phyloP scores from a whole-genome alignment of 495 filamentous ascomycete species.

The Podospora conica region DNA sequence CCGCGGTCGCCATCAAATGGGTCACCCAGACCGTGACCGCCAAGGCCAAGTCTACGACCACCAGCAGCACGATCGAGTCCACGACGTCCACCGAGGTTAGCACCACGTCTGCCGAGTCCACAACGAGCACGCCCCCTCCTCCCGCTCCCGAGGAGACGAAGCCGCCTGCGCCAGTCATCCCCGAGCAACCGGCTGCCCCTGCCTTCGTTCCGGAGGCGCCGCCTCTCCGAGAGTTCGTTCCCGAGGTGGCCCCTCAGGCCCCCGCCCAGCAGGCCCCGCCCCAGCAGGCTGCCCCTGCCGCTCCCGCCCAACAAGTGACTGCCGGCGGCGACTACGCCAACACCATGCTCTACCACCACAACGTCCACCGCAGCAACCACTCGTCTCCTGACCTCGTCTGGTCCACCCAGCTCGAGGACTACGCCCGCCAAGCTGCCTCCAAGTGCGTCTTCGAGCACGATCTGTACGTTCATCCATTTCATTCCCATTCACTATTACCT shows the following conservation, averaged over 20 bases:
- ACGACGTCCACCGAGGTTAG: slow-evolving; percentile 11
- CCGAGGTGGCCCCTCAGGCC: slow-evolving; percentile 10
- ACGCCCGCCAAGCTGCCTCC: slow-evolving; percentile 44
- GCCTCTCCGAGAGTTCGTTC: background rate
- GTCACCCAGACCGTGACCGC: slow-evolving; percentile 55
- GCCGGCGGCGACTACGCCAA: slow-evolving; percentile 26
- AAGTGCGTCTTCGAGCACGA: slow-evolving; percentile 70
- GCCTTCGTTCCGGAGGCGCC: background rate
- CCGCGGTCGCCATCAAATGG: slow-evolving; percentile 51
- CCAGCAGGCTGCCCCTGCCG: slow-evolving; percentile 16
- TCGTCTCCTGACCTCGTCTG: slow-evolving; percentile 59
- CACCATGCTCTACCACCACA: slow-evolving; percentile 63
- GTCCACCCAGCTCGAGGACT: slow-evolving; percentile 55
- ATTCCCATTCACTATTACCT: background rate
- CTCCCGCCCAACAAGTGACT: slow-evolving; percentile 14
- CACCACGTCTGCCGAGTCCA: slow-evolving; percentile 11
- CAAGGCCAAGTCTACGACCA: slow-evolving; percentile 5
- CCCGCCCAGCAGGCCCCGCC: slow-evolving; percentile 11
- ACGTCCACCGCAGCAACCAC: slow-evolving; percentile 80
- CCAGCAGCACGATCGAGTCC: slow-evolving; percentile 5
- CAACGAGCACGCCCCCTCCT: slow-evolving; percentile 11
- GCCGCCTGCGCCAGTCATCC: slow-evolving; percentile 3
- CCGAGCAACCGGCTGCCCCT: background rate
- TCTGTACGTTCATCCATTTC: slow-evolving; percentile 51
- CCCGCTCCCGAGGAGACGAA: slow-evolving; percentile 3